These are phyloP conservation scores for Penicillium egyptiacum DNA, from an alignment of 495 filamentous ascomycete species.

Conservation along the genomic window DNA sequence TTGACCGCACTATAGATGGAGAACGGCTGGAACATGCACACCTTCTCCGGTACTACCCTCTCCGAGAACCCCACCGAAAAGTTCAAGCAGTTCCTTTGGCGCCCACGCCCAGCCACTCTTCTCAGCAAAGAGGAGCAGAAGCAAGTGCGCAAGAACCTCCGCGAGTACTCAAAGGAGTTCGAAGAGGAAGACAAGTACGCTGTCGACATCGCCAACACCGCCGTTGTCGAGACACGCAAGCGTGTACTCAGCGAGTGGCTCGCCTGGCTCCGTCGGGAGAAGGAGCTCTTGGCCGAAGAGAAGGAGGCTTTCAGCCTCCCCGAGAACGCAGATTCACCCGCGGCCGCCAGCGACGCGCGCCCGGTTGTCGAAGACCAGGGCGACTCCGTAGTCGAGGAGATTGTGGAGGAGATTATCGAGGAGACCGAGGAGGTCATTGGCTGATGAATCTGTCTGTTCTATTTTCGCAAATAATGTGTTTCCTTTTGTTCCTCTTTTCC, in stretches of 20 bases:
- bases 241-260: conserved; percentile 85
- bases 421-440: conserved; percentile 81
- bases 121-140: conserved; percentile 95
- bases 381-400: conserved; percentile 77
- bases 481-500: conserved; percentile 29
- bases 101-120: conserved; percentile 83
- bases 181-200: conserved; percentile 92
- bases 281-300: conserved; percentile 72
- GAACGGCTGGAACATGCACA: conserved; percentile 97
- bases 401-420: conserved; percentile 91
- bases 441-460: conserved; percentile 36
- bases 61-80: conserved; percentile 92
- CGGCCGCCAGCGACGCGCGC: conserved; percentile 50
- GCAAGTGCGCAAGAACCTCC: conserved; percentile 94
- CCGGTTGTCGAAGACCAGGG: conserved; percentile 56
- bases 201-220: conserved; percentile 86
- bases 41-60: conserved; percentile 86
- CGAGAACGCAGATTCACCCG: conserved; percentile 58
- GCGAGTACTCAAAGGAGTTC: conserved; percentile 91
- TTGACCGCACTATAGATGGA: conserved; percentile 74
- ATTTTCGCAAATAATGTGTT: conserved; percentile 44
- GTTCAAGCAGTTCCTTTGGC: conserved; percentile 97
- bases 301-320: conserved; percentile 65
- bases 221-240: conserved; percentile 85
- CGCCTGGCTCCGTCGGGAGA: conserved; percentile 75